Percentiles rank a stretch among this genome's conserved stretches.
These are phyloP conservation scores for Saksenaea oblongispora DNA, from an alignment of 371 early-diverging fungal species.

Conservation along the genomic window DNA sequence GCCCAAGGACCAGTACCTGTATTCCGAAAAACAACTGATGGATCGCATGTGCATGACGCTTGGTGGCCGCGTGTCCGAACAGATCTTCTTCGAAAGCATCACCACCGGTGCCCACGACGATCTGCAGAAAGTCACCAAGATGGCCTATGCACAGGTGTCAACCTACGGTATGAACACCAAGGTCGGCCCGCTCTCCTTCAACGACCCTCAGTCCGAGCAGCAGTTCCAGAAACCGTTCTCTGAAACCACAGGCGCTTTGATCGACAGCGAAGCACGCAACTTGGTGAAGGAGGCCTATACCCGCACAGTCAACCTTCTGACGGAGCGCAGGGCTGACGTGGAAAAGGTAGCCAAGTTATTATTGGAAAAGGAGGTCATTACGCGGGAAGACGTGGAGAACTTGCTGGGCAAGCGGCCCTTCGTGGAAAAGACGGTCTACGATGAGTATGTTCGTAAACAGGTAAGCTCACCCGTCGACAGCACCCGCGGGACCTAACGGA, in stretches of 20 bases:
- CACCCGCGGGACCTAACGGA: too few species aligned
- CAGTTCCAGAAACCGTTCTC: conserved; percentile 95
- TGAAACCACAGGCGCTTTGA: conserved; percentile 92
- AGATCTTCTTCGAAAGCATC: conserved; percentile 90
- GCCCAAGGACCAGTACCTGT: conserved; percentile 96
- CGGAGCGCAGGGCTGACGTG: conserved; percentile 80
- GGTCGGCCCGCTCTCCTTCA: conserved; percentile 87
- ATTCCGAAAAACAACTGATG: conserved; percentile 87
- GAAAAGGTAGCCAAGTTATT: conserved; percentile 92
- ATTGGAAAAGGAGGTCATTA: conserved; percentile 95
- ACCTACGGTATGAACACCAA: conserved; percentile 94
- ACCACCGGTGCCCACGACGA: conserved; percentile 94
- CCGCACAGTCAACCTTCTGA: conserved; percentile 79
- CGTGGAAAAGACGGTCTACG: conserved; percentile 73
- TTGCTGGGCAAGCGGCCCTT: conserved; percentile 91
- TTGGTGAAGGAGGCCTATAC: conserved; percentile 84
- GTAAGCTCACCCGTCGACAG: conserved; percentile 21
- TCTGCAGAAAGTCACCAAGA: conserved; percentile 95
- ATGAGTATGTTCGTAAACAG: conserved; percentile 60
- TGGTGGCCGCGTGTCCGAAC: conserved; percentile 95
- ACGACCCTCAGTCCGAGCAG: conserved; percentile 72
- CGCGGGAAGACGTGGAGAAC: conserved; percentile 92
- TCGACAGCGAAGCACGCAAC: conserved; percentile 91
- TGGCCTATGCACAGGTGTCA: conserved; percentile 94
- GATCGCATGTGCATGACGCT: conserved; percentile 99